These are phyloP conservation scores for Cryptomeria japonica DNA, from an alignment of 75 land plant genomes.

Conservation along the genomic window DNA sequence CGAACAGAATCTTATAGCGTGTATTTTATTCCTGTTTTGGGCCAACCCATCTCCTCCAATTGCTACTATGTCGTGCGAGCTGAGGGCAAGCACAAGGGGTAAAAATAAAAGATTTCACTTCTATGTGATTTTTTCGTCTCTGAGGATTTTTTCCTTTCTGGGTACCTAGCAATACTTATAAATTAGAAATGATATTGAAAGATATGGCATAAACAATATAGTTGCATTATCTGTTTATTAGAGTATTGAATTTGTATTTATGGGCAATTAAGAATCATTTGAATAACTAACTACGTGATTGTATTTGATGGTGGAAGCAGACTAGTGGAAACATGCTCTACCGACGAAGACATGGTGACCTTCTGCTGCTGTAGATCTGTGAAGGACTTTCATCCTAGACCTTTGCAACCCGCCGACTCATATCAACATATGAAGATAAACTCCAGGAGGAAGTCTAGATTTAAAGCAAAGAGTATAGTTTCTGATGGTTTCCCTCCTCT, in stretches of 20 bases:
- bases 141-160: no score
- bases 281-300: neutral
- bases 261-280: no score
- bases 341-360: slow-evolving; percentile 19
- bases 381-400: slow-evolving; percentile 20
- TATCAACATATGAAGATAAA: slow-evolving; percentile 40
- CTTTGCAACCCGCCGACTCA: slow-evolving; percentile 21
- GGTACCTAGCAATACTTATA: no score
- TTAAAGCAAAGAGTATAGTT: slow-evolving; percentile 7
- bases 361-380: slow-evolving; percentile 27
- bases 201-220: no score
- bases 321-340: slow-evolving; percentile 13
- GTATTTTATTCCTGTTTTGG: slow-evolving; percentile 31
- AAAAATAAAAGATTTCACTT: neutral
- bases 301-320: slow-evolving; percentile 8
- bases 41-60: slow-evolving; percentile 37
- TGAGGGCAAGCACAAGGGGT: slow-evolving; percentile 33
- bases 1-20: neutral
- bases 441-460: slow-evolving; percentile 1
- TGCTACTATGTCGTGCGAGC: slow-evolving; percentile 37
- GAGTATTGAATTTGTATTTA: no score
- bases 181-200: no score
- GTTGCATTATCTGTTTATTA: no score
- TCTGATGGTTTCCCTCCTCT: no score
- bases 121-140: neutral